phyloP scores from a whole-genome alignment of 495 filamentous ascomycete species.

The Neurospora africana region DNA sequence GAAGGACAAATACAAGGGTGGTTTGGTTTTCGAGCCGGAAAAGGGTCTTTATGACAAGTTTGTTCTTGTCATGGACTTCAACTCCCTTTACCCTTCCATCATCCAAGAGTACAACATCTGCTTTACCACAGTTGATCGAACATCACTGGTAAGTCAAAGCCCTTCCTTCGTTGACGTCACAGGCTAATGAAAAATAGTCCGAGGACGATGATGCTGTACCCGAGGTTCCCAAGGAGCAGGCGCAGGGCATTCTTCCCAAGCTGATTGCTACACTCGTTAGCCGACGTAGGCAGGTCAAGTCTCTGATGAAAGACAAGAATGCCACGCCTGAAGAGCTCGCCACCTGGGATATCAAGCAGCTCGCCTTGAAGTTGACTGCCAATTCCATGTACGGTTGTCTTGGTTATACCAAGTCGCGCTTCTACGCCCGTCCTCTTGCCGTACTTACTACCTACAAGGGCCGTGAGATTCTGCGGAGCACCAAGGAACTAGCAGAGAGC shows the following conservation, averaged over 20 bases:
- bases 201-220: slow-evolving; percentile 77
- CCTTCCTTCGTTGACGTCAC: not conserved
- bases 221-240: slow-evolving; percentile 52
- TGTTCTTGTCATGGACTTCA: slow-evolving; percentile 98
- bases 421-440: slow-evolving; percentile 89
- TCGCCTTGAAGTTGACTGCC: slow-evolving; percentile 91
- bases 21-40: slow-evolving; percentile 95
- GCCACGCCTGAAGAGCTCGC: slow-evolving; percentile 79
- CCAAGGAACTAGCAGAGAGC: slow-evolving; percentile 86
- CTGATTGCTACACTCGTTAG: slow-evolving; percentile 86
- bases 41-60: slow-evolving; percentile 96
- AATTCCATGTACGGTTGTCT: slow-evolving; percentile 99
- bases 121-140: slow-evolving; percentile 88
- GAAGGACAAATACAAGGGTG: slow-evolving; percentile 98
- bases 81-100: slow-evolving; percentile 96
- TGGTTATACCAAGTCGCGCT: slow-evolving; percentile 89
- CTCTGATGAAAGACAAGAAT: slow-evolving; percentile 85
- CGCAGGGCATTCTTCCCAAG: slow-evolving; percentile 71
- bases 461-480: slow-evolving; percentile 91
- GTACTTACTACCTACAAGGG: slow-evolving; percentile 96
- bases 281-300: slow-evolving; percentile 83
- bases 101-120: slow-evolving; percentile 99
- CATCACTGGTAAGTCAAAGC: slow-evolving; percentile 40
- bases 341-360: slow-evolving; percentile 96
- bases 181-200: slow-evolving; percentile 37